Percentiles rank a stretch among this genome's conserved stretches.
Conservation (phyloP, 169 alveolate species). For the Plasmodium coatneyi region DNA sequence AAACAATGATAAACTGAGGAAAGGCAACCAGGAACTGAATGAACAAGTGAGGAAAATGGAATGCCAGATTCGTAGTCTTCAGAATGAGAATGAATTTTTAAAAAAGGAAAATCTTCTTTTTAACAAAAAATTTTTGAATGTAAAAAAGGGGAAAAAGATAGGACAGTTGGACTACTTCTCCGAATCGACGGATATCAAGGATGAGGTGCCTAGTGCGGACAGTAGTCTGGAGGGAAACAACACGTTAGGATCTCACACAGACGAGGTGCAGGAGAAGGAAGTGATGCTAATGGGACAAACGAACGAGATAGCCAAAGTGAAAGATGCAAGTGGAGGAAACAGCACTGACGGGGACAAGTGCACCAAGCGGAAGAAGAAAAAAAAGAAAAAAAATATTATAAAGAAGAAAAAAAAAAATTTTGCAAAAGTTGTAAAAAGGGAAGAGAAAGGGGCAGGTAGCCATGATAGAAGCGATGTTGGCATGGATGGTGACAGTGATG, state of each 20-base stretch:
- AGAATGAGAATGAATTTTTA: constrained; percentile 46
- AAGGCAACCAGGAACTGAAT: constrained; percentile 20
- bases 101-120: constrained; percentile 50
- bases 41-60: constrained; percentile 41
- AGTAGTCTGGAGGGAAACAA: neutral
- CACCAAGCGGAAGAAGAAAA: neutral
- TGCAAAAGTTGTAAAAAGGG: neutral
- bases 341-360: neutral
- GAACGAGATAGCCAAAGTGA: neutral
- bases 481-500: neutral
- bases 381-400: neutral
- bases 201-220: neutral
- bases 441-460: neutral
- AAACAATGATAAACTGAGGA: constrained; percentile 24
- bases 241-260: neutral
- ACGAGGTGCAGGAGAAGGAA: neutral
- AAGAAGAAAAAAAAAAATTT: neutral
- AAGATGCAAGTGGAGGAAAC: neutral
- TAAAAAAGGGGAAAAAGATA: neutral
- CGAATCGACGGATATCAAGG: constrained; percentile 43
- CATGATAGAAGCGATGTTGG: neutral
- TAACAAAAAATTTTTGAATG: constrained; percentile 39
- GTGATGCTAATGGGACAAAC: neutral
- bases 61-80: constrained; percentile 4
- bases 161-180: neutral